Conservation (phyloP, 2,329 filamentous ascomycete genomes). For the Aureobasidium sp. region DNA sequence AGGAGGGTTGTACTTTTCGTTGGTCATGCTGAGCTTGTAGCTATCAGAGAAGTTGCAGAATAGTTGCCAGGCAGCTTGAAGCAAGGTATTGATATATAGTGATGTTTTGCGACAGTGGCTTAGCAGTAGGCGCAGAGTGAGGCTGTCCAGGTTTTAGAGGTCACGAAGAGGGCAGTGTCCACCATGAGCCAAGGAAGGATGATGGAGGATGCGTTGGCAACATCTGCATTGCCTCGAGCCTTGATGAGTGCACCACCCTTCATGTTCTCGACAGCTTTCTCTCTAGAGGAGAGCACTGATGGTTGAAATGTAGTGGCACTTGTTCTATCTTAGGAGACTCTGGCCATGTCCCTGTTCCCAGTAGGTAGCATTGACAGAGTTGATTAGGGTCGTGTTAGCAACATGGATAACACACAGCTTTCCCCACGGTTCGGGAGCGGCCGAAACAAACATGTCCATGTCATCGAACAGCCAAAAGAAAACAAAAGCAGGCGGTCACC, state of each 20-base stretch:
- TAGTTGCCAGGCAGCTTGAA: neutral
- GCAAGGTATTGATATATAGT: neutral
- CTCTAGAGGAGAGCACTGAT: too few relatives aligned
- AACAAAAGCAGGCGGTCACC: neutral
- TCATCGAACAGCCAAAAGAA: slow-evolving; percentile 11
- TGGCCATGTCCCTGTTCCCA: neutral
- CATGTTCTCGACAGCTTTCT: neutral
- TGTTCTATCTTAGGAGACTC: neutral
- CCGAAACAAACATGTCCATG: slow-evolving; percentile 6
- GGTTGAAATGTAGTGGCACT: neutral
- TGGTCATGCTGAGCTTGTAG: slow-evolving; percentile 1
- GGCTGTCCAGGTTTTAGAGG: neutral
- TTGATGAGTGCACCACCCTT: neutral
- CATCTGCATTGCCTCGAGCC: neutral
- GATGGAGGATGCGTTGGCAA: slow-evolving; percentile 5
- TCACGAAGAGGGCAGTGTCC: slow-evolving; percentile 3
- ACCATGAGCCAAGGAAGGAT: slow-evolving; percentile 11
- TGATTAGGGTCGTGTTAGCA: neutral
- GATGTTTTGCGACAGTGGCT: neutral
- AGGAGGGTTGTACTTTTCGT: slow-evolving; percentile 26
- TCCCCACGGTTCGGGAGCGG: slow-evolving; percentile 1
- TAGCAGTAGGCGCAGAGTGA: neutral
- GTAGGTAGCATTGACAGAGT: neutral
- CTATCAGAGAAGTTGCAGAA: neutral
- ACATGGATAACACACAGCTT: neutral